phyloP scores from a whole-genome alignment of 1,139 yeast species.

The Hyphopichia fennica region DNA sequence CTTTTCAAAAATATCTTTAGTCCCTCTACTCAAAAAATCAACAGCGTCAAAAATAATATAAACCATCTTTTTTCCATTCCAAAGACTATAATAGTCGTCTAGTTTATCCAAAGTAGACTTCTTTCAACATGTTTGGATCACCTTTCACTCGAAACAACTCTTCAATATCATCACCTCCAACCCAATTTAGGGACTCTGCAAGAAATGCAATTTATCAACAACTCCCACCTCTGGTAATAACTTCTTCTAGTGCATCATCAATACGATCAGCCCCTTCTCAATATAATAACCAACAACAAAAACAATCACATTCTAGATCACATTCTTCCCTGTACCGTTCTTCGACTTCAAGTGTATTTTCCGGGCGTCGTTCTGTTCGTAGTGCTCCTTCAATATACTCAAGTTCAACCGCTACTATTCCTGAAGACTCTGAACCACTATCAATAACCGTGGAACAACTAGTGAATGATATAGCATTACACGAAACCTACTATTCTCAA shows the following conservation, averaged over 20 bases:
- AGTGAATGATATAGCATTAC: constrained; percentile 44
- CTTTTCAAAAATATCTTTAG: too few species aligned
- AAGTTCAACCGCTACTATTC: constrained; percentile 46
- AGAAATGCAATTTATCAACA: constrained; percentile 49
- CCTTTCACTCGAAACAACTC: constrained; percentile 32
- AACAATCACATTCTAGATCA: constrained; percentile 10
- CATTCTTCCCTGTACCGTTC: constrained; percentile 22
- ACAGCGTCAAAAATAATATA: too few species aligned
- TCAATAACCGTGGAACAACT: constrained; percentile 47
- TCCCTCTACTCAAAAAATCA: too few species aligned
- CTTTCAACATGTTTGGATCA: too few species aligned
- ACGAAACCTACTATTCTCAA: constrained; percentile 32
- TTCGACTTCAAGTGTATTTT: constrained; percentile 33
- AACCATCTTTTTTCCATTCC: too few species aligned
- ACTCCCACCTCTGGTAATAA: constrained; percentile 32
- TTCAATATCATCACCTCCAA: constrained; percentile 37
- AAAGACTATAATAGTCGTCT: too few species aligned
- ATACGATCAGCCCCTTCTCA: constrained; percentile 37
- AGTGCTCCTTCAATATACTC: constrained; percentile 47
- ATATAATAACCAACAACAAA: constrained; percentile 15
- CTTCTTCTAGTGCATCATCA: constrained; percentile 25
- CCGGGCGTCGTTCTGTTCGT: constrained; percentile 40
- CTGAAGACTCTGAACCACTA: constrained; percentile 47
- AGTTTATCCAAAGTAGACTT: too few species aligned
- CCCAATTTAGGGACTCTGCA: constrained; percentile 46